Evolutionary conservation across 2,329 filamentous ascomycete genomes (phyloP).

Genomic region (Amauroascus niger): DNA sequence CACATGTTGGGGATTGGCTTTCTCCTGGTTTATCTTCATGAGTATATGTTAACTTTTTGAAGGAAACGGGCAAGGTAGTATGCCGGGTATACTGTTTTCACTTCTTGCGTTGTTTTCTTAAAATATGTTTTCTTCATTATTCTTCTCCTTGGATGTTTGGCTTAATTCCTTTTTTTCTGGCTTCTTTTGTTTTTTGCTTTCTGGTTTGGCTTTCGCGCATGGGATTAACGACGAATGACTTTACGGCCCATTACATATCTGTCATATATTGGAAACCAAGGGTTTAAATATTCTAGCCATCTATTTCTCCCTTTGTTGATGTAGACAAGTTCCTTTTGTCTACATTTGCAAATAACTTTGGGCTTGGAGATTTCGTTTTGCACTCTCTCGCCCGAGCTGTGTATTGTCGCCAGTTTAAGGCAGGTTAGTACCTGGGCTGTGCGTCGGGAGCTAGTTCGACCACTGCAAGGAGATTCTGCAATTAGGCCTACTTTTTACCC

Average conservation of each 20-base stretch:
- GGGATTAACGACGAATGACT: conserved; percentile 7
- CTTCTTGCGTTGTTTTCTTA: conserved; percentile 4
- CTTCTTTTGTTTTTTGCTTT: not conserved
- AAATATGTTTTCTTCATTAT: conserved; percentile 4
- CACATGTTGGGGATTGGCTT: not conserved
- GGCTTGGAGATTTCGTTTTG: too few relatives aligned
- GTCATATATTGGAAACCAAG: not conserved
- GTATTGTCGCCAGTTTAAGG: too few relatives aligned
- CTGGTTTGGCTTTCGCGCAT: not conserved
- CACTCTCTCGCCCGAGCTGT: too few relatives aligned
- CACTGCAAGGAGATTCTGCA: too few relatives aligned
- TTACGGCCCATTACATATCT: not conserved
- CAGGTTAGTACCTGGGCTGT: too few relatives aligned
- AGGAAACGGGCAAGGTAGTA: not conserved
- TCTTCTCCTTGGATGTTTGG: not conserved
- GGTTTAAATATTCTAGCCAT: not conserved
- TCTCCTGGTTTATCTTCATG: not conserved
- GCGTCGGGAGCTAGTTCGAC: too few relatives aligned
- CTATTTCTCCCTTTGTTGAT: too few relatives aligned
- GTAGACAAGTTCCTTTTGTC: too few relatives aligned
- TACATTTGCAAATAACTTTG: too few relatives aligned
- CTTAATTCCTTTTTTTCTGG: not conserved
- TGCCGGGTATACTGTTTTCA: not conserved
- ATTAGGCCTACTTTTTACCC: too few relatives aligned
- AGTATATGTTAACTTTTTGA: not conserved